Base-by-base conservation (phyloP, 371 early-diverging fungal genomes). In the Synchytrium microbalum region DNA sequence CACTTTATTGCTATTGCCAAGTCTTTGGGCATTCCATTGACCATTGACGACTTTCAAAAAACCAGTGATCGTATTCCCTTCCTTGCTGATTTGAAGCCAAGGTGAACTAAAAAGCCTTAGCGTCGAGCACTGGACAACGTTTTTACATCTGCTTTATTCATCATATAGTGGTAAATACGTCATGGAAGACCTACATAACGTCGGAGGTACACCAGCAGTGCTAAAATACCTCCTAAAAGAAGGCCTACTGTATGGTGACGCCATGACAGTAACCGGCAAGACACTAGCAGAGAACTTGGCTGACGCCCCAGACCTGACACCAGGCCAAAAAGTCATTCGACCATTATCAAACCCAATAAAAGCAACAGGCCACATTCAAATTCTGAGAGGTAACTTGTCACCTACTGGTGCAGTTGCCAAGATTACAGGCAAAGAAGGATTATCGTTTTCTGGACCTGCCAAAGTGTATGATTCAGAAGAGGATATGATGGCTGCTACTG, bases 381-480 rank as follows among this genome's bases (percentile, higher is more conserved):
- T 94, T 58, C 76, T 98, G 63, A 75, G 81, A 59, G 98, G 98
- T 70, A 94, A 93, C 74, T 82, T 98, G n/a, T 94, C 98, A 13
- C 96, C 98, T 31, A 89, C 90, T 67, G 95, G 95, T n/a, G 84
- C 91, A 23, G 96, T 97, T 51, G 98, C 98, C 60, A 97, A 97
- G 79, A 97, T 97, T 72, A 97, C 98, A 3, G 98, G 98, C 64
- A 97, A 97, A 77, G 95, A 97, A 77, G 98, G 98, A 23, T 78
- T 93, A 2, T 55, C 66, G 61, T 97, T 97, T 68, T 73, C 78
- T 38, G 98, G 98, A 25, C 75, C 77, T 0, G 96, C 98, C 51
- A 84, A 86, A 56, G 93, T 92, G 32, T 97, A 86, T 70, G 93
- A 97, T 65, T 82, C 84, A 31, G 98, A 97, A 72, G 87, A 90